Percentiles rank a stretch among this genome's conserved stretches.
phyloP scores from a whole-genome alignment of 768 basidiomycete genomes.

The Pulveroboletus sp. region DNA sequence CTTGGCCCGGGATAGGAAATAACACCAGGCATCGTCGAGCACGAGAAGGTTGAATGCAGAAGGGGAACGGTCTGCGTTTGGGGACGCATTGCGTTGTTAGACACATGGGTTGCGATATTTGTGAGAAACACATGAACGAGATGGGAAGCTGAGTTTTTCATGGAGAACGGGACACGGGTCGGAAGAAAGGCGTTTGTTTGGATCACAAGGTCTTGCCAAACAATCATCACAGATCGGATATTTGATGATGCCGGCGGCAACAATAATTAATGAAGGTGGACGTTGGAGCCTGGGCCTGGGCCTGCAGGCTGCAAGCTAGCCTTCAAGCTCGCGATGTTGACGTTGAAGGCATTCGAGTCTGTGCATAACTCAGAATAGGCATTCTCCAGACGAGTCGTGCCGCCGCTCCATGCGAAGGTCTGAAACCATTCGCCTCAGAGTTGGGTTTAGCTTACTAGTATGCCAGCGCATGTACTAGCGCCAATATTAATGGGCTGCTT shows the following conservation, averaged over 20 bases:
- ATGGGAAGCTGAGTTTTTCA: conserved; percentile 39
- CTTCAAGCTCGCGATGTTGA: no score
- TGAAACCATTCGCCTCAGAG: no score
- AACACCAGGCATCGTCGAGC: conserved; percentile 55
- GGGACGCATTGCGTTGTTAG: conserved; percentile 46
- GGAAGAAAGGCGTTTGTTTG: conserved; percentile 32
- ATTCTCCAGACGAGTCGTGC: no score
- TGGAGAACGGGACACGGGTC: conserved; percentile 31
- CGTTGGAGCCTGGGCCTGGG: no score
- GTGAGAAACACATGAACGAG: conserved; percentile 63
- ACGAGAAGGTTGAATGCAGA: conserved; percentile 92
- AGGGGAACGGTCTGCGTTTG: conserved; percentile 68
- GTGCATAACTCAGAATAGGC: no score
- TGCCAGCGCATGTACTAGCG: no score
- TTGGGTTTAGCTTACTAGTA: no score
- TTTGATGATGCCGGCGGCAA: conserved; percentile 16
- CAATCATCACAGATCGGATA: conserved; percentile 2
- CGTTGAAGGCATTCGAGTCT: no score
- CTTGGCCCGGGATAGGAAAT: conserved; percentile 50
- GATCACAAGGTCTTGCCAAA: conserved; percentile 24
- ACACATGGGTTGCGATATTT: conserved; percentile 74
- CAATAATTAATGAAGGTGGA: no score
- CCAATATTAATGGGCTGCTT: no score
- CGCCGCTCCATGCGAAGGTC: no score
- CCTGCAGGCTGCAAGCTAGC: no score